phyloP scores from a whole-genome alignment of 2,329 filamentous ascomycete genomes.

The Mariannaea sp. region DNA sequence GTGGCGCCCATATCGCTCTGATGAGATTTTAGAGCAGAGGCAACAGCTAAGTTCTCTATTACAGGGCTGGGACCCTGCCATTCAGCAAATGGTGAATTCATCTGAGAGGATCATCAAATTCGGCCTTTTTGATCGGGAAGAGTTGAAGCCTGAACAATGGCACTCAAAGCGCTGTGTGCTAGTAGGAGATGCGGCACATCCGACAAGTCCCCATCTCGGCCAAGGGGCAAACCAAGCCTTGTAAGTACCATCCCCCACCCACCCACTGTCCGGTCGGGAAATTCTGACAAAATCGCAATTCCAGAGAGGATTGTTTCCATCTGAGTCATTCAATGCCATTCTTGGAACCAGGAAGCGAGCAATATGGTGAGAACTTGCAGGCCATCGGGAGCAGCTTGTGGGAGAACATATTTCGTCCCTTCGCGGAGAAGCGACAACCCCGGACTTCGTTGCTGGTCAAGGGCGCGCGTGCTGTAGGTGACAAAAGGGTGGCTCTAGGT shows the following conservation, averaged over 20 bases:
- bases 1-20: conserved; percentile 29
- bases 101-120: conserved; percentile 35
- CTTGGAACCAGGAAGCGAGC: conserved; percentile 1
- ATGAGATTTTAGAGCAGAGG: conserved; percentile 24
- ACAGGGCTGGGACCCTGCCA: conserved; percentile 24
- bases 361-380: conserved; percentile 4
- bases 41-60: conserved; percentile 22
- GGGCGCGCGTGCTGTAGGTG: conserved; percentile 28
- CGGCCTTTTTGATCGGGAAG: conserved; percentile 35
- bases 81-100: conserved; percentile 25
- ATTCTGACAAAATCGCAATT: neutral
- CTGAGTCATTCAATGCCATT: conserved; percentile 14
- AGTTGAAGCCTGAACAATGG: conserved; percentile 31
- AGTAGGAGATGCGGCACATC: conserved; percentile 34
- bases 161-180: conserved; percentile 30
- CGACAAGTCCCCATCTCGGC: conserved; percentile 35
- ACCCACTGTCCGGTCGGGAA: neutral
- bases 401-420: conserved; percentile 15
- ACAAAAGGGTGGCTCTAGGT: conserved; percentile 24
- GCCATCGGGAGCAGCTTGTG: neutral
- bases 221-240: conserved; percentile 35
- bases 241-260: conserved; percentile 15
- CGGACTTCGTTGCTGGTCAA: conserved; percentile 30
- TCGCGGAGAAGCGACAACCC: conserved; percentile 31
- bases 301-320: conserved; percentile 23